Evolutionary conservation across 2,329 filamentous ascomycete genomes (phyloP).

Genomic region (Tolypocladium guangdongense): DNA sequence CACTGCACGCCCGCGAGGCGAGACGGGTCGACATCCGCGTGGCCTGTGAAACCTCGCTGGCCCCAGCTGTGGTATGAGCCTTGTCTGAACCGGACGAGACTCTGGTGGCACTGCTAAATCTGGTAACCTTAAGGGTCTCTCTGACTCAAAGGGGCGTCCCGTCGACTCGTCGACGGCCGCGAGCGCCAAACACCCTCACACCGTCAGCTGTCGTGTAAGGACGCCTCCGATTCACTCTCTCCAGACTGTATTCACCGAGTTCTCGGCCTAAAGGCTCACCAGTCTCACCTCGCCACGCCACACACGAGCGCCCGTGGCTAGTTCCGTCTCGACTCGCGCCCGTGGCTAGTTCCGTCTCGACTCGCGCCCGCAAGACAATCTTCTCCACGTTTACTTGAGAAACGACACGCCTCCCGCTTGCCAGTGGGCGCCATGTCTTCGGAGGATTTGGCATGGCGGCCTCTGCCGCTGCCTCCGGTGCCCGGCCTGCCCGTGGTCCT

Average conservation of each 20-base stretch:
- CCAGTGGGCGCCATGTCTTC: not conserved
- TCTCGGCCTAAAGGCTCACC: constrained; percentile 3
- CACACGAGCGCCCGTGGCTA: not conserved
- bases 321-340: not conserved
- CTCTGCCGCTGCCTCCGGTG: constrained; percentile 30
- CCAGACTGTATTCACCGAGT: constrained; percentile 7
- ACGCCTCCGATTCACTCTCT: not conserved
- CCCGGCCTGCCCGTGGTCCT: constrained; percentile 47
- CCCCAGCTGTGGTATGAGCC: not conserved
- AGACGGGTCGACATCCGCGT: not conserved
- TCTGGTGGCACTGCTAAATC: not conserved
- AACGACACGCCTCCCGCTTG: not conserved
- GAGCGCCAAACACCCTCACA: constrained; percentile 1
- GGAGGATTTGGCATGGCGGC: constrained; percentile 28
- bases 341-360: not conserved
- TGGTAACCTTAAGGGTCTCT: not conserved
- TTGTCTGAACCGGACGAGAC: not conserved
- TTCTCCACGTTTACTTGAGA: not conserved
- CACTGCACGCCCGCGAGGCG: not conserved
- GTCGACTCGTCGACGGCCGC: not conserved
- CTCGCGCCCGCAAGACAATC: not conserved
- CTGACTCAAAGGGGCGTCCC: not conserved
- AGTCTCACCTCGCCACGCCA: constrained; percentile 1
- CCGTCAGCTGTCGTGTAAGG: not conserved
- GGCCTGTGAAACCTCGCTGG: not conserved